Evolutionary conservation across 176 grass and related monocot genomes (phyloP).

Genomic region (Ensete glaucum): DNA sequence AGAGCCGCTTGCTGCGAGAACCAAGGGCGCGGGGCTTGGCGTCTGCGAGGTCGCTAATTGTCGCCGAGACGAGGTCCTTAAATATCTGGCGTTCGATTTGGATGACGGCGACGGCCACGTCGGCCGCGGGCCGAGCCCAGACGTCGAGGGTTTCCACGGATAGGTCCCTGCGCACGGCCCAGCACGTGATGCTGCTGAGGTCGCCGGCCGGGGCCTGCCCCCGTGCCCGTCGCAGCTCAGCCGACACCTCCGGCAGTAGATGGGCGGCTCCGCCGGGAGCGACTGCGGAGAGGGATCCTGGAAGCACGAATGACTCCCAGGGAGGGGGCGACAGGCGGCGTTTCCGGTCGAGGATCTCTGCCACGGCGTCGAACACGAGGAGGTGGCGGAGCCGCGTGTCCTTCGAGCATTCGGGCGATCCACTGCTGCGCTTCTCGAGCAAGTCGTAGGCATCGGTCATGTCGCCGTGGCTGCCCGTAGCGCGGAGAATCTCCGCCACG

Average conservation of each 20-base stretch:
- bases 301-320: slow-evolving; percentile 10
- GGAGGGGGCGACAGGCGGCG: background rate
- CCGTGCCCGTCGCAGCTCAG: slow-evolving; percentile 2
- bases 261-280: background rate
- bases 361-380: slow-evolving; percentile 15
- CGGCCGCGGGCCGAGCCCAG: background rate
- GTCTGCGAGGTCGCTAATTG: slow-evolving; percentile 11
- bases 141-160: background rate
- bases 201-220: background rate
- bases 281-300: background rate
- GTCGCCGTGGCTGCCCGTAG: background rate
- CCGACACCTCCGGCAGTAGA: slow-evolving; percentile 10
- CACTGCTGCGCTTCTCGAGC: slow-evolving; percentile 10
- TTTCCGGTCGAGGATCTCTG: slow-evolving; percentile 20
- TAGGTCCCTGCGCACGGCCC: slow-evolving; percentile 6
- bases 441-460: background rate
- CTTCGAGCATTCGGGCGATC: background rate
- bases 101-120: slow-evolving; percentile 13
- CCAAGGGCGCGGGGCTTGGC: background rate
- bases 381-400: slow-evolving; percentile 6
- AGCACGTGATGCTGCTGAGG: slow-evolving; percentile 5
- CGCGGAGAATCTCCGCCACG: slow-evolving; percentile 17
- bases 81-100: slow-evolving; percentile 25
- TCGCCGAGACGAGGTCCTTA: slow-evolving; percentile 16
- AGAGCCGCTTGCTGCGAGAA: too few species aligned